Base-by-base conservation (phyloP, 169 alveolate species). In the Plasmodium gonderi region DNA sequence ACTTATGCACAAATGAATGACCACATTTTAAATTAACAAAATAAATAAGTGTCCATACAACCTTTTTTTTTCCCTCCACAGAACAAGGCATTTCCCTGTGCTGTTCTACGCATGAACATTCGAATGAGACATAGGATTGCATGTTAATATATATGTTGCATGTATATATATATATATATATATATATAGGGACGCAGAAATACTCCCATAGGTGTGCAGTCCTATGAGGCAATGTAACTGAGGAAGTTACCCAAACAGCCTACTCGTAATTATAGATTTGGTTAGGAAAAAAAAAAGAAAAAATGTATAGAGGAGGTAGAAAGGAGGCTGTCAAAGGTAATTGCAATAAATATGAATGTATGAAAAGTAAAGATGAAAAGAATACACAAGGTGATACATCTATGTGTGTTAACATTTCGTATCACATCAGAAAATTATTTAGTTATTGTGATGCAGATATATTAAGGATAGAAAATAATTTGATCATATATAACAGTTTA, bases 361-460 rank as follows among this genome's bases (percentile, higher is more conserved):
- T 79, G 12, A 83, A 83, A 47, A 8, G 26, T 60, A 23, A 83
- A 2, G 83, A 83, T 33, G 92, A 83, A 36, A 83, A 69, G 42
- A 49, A 83, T n/a, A n/a, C 68, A 17, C 77, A 20, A 26, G 79
- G 74, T 38, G 92, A 83, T 14, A 67, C 54, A 3, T 5, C 60
- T 12, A 87, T 75, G 51, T 76, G 68, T 40, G 68, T 51, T 3
- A 87, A 87, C 51, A 45, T 87, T 47, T 87, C 93, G 8, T 87
- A 87, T 44, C 93, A 87, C 65, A 44, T 87, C 42, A 54, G 93
- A 33, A 87, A 87, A 44, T 76, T 87, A 60, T 87, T 87, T 76
- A 87, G 93, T 54, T 87, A 87, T 60, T 87, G 93, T 42, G 93
- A 87, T 45, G 93, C 93, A 11, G 93, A 87, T 14, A 87, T 87